Base-by-base conservation (phyloP, 345 rosid genomes). In the Dipteronia dyeriana region DNA sequence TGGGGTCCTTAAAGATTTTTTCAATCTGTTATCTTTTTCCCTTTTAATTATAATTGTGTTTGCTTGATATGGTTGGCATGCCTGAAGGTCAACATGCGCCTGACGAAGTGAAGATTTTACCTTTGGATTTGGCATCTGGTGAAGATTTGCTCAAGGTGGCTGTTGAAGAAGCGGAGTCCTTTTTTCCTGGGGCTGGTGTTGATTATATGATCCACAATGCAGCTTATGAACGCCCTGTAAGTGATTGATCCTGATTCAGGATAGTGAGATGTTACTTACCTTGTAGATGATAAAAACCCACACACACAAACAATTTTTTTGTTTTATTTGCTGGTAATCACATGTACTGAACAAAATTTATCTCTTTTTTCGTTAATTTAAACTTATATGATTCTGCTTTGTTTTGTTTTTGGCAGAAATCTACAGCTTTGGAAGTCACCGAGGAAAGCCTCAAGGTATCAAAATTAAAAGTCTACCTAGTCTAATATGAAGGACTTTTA, bases 141-240 rank as follows among this genome's bases (percentile, higher is more conserved):
- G 98, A 93, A 83, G 91, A 76, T 68, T 84, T 86, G 9, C 93
- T 95, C 56, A 87, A 70, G 77, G 87, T 79, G 79, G 94, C 85
- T n/a, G 98, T 91, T 38, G 90, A 90, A 75, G 84, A 87, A 84
- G 97, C 97, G 14, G 90, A 90, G 70, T 87, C 87, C 26, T 86
- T 84, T 74, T 95, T 93, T 74, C 69, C 91, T 66, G 91, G 85
- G 59, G 75, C 81, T 76, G 97, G 98, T 72, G 86, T 95, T 79
- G 91, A 95, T 82, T 89, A 88, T 79, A 84, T 95, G 98, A 76
- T 95, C 66, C 98, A 95, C 71, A 95, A 95, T 70, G 99, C 98
- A 43, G 99, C 99, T 61, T 93, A 78, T 83, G 98, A 93, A 86
- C 98, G 98, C 63, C 99, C 97, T 0, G 98, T 95, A 78, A 88